Percentiles rank a stretch among this genome's conserved stretches.
These are phyloP conservation scores for Monosporascus sp. DNA, from an alignment of 2,329 filamentous ascomycete species.

Conservation along the genomic window DNA sequence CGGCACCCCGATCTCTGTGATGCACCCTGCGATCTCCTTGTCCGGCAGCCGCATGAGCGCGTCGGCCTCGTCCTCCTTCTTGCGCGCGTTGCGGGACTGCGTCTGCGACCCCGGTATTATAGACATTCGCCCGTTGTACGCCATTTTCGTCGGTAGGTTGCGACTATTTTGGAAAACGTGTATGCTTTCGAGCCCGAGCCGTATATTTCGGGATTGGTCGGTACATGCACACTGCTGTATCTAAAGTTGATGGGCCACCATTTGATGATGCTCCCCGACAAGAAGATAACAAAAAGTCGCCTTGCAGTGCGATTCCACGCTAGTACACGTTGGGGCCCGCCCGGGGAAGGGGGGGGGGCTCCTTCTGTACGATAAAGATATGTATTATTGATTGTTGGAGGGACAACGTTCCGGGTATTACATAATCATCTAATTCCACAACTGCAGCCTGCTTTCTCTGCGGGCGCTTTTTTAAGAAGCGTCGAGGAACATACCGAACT, in stretches of 20 bases:
- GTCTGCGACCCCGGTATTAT: constrained; percentile 52
- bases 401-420: not conserved
- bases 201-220: too few species aligned
- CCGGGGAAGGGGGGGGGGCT: too few species aligned
- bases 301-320: too few species aligned
- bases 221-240: too few species aligned
- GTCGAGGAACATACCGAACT: too few species aligned
- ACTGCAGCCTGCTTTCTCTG: not conserved
- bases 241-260: too few species aligned
- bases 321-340: not conserved
- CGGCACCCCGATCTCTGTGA: constrained; percentile 90
- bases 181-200: not conserved
- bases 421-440: not conserved
- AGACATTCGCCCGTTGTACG: constrained; percentile 57
- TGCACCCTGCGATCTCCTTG: constrained; percentile 89
- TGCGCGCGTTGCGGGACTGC: constrained; percentile 44
- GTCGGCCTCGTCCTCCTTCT: constrained; percentile 55
- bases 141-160: constrained; percentile 35
- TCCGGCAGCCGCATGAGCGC: constrained; percentile 58
- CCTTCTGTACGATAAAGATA: not conserved
- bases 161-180: not conserved
- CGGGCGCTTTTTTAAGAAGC: too few species aligned
- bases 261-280: too few species aligned
- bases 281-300: too few species aligned
- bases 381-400: not conserved